phyloP scores from a whole-genome alignment of 768 basidiomycete species.

The Boletus fagicola region DNA sequence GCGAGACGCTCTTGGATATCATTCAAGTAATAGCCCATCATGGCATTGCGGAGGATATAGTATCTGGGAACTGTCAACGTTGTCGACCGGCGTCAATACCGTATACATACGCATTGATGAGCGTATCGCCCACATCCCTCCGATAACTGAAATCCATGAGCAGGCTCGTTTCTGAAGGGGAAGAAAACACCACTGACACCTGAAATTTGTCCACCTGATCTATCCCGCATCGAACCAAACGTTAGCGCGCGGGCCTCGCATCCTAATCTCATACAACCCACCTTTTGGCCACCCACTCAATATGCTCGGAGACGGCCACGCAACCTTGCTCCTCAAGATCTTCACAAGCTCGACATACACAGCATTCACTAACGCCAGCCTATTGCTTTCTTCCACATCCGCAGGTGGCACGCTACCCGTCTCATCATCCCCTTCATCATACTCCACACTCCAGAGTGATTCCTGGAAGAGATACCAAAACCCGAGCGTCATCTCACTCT shows the following conservation, averaged over 20 bases:
- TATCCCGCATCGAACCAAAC: slow-evolving; percentile 26
- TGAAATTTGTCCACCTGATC: slow-evolving; percentile 80
- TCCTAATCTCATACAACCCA: slow-evolving; percentile 29
- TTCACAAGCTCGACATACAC: slow-evolving; percentile 79
- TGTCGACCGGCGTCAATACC: background rate
- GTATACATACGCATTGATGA: slow-evolving; percentile 76
- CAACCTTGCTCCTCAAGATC: slow-evolving; percentile 68
- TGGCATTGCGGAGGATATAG: slow-evolving; percentile 82
- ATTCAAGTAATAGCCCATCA: slow-evolving; percentile 69
- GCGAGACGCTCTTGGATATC: slow-evolving; percentile 58
- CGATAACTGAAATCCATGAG: slow-evolving; percentile 56
- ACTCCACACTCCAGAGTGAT: slow-evolving; percentile 70
- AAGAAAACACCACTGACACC: slow-evolving; percentile 48
- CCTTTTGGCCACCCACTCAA: slow-evolving; percentile 66
- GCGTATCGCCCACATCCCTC: slow-evolving; percentile 81
- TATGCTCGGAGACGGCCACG: slow-evolving; percentile 55
- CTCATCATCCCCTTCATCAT: slow-evolving; percentile 39
- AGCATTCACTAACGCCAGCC: slow-evolving; percentile 58
- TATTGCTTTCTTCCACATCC: slow-evolving; percentile 36
- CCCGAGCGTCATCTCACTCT: slow-evolving; percentile 81
- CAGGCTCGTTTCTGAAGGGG: background rate
- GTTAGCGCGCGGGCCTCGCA: slow-evolving; percentile 5
- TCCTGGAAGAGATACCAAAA: slow-evolving; percentile 95
- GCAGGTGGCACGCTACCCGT: slow-evolving; percentile 18
- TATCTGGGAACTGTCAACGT: slow-evolving; percentile 48